phyloP scores from a whole-genome alignment of 1,284 basidiomycete genomes.

The Phylloboletellus chloephorus region DNA sequence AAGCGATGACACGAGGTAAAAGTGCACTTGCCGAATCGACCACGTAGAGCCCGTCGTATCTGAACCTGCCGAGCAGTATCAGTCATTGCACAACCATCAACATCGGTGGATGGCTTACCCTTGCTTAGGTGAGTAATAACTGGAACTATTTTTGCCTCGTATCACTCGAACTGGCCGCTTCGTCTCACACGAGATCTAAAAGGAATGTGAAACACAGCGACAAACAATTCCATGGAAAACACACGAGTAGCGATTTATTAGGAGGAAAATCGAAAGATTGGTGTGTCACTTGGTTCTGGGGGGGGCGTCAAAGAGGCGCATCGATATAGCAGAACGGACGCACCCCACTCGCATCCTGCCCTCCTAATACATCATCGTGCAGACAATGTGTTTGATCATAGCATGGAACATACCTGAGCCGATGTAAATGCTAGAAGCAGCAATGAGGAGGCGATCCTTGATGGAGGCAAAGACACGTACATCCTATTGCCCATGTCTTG shows the following conservation, averaged over 20 bases:
- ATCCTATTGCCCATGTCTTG: conserved; percentile 36
- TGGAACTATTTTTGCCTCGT: conserved; percentile 29
- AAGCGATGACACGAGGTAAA: neutral
- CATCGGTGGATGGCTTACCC: conserved; percentile 26
- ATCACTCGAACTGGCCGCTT: conserved; percentile 38
- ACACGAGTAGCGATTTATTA: conserved; percentile 34
- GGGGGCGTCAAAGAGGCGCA: neutral
- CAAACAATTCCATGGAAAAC: neutral
- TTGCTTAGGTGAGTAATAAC: conserved; percentile 29
- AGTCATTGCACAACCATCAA: neutral
- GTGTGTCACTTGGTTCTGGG: conserved; percentile 26
- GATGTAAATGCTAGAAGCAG: conserved; percentile 35
- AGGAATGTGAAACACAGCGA: neutral
- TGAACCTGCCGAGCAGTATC: conserved; percentile 30
- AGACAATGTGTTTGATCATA: neutral
- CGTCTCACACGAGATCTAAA: conserved; percentile 30
- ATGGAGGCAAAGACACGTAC: conserved; percentile 24
- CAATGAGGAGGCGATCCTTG: neutral
- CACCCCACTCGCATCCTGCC: conserved; percentile 22
- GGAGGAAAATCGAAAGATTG: conserved; percentile 32
- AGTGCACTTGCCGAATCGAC: conserved; percentile 28
- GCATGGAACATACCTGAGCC: conserved; percentile 26
- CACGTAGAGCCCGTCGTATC: conserved; percentile 44
- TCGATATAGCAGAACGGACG: conserved; percentile 4
- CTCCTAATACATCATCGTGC: conserved; percentile 16